phyloP scores from a whole-genome alignment of 352 stramenopile genomes.

The Globisporangium spinosum region DNA sequence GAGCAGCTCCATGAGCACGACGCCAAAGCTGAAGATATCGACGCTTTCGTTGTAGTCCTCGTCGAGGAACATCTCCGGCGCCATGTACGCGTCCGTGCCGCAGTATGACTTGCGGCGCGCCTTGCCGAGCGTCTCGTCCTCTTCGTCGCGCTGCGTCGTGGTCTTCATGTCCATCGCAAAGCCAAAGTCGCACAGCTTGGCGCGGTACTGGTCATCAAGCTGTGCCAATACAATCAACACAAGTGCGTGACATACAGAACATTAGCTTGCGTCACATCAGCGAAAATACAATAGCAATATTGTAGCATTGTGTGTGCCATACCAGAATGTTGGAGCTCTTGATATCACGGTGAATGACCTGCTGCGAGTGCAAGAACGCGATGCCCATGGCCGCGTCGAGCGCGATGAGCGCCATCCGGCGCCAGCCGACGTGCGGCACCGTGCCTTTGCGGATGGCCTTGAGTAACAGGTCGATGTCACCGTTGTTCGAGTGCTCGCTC shows the following conservation, averaged over 20 bases:
- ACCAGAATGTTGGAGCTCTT: conserved; percentile 87
- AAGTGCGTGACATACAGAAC: background rate
- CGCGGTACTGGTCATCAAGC: conserved; percentile 61
- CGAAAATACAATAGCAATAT: too few species aligned
- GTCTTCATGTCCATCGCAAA: conserved; percentile 74
- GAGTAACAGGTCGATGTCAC: conserved; percentile 69
- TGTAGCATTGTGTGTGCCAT: background rate
- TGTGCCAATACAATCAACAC: conserved; percentile 3
- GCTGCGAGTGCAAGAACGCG: conserved; percentile 91
- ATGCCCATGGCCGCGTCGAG: conserved; percentile 89
- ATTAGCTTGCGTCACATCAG: background rate
- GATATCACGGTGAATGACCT: conserved; percentile 84
- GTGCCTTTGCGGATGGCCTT: conserved; percentile 47
- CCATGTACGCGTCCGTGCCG: conserved; percentile 85
- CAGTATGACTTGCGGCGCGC: conserved; percentile 81
- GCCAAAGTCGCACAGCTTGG: conserved; percentile 85
- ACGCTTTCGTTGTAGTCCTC: conserved; percentile 84
- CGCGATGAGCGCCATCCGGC: conserved; percentile 55
- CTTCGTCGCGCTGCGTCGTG: conserved; percentile 19
- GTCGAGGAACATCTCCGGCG: conserved; percentile 80
- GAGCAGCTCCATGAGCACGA: conserved; percentile 86
- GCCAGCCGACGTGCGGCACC: conserved; percentile 56
- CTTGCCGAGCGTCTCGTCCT: conserved; percentile 28
- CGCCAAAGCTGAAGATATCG: conserved; percentile 82
- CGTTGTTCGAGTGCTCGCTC: conserved; percentile 74